phyloP scores from a whole-genome alignment of 2,329 filamentous ascomycete species.

The Podosphaera xanthii region DNA sequence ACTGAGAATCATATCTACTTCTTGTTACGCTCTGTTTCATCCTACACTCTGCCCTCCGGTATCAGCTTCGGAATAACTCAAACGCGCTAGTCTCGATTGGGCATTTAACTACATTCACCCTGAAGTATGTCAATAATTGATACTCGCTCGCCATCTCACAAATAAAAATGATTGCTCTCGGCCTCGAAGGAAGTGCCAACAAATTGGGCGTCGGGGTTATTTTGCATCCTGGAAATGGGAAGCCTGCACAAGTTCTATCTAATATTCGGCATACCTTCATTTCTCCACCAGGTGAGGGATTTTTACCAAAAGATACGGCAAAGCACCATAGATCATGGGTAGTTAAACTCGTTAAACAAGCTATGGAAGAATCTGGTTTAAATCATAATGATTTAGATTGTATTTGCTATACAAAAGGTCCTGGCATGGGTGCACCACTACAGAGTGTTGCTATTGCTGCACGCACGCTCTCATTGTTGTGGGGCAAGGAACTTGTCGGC shows the following conservation, averaged over 20 bases:
- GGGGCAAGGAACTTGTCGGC: slow-evolving; percentile 71
- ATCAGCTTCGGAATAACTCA: no score
- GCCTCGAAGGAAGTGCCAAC: slow-evolving; percentile 86
- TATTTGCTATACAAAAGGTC: slow-evolving; percentile 87
- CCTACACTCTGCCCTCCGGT: no score
- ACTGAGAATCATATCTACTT: no score
- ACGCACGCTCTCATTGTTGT: slow-evolving; percentile 58
- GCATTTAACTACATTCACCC: no score
- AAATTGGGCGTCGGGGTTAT: slow-evolving; percentile 92
- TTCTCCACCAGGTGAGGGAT: slow-evolving; percentile 78
- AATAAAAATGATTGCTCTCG: slow-evolving; percentile 37
- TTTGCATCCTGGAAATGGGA: slow-evolving; percentile 35
- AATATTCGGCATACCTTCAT: slow-evolving; percentile 90
- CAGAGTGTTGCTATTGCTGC: slow-evolving; percentile 71
- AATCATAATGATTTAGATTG: slow-evolving; percentile 51
- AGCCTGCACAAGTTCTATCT: slow-evolving; percentile 48
- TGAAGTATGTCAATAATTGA: background rate
- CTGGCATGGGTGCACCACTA: slow-evolving; percentile 88
- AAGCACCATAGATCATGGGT: slow-evolving; percentile 77
- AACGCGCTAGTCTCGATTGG: no score
- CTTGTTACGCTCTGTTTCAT: no score
- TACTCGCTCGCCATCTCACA: background rate
- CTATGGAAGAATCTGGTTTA: slow-evolving; percentile 47
- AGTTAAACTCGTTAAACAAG: slow-evolving; percentile 54
- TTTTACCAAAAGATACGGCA: slow-evolving; percentile 90